Evolutionary conservation across 495 filamentous ascomycete species (phyloP), one percentile per base, ranked within the genome.

Genomic region (Podospora appendiculata): DNA sequence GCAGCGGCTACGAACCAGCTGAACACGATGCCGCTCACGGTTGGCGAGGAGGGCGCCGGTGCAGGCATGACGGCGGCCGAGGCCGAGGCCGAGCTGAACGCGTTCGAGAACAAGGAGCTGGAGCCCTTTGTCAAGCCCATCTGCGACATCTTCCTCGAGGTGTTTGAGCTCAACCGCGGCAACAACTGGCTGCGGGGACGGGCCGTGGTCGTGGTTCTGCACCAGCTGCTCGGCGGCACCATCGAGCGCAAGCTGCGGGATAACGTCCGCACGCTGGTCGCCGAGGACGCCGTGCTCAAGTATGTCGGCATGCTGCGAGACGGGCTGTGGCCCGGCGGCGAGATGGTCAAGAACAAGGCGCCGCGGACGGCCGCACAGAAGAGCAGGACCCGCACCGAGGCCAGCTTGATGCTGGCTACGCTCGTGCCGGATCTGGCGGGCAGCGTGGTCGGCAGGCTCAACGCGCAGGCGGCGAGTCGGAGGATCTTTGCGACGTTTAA

Each of bases 51-150:
- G 38, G 70, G 70, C 13, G 68, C 73, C n/a, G 43, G 25, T 5
- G 25, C 25, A 25, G 80, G 80, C 8, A 73, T 85, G 47, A 84
- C 84, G 11, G 81, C 84, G 1, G 89, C 88, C 3, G 94, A 99
- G 71, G 92, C 92, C 2, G 90, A 97, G 66, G 90, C 90, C 0
- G 94, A 99, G 67, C 75, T 99, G 18, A 88, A 87, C 43, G 94
- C 94, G 6, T 97, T 95, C 57, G 93, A 96, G 61, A 82, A 89
- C 55, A 45, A 85, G 52, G 89, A 95, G 58, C 74, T 89, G 0
- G 89, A 95, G 62, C 94, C 94, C 7, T 96, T 99, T 66, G 90
- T 99, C 56, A 97, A 95, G 62, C 94, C 94, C 8, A 95, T 99
- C 56, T 96, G 90, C 67, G 93, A 99, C 66, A 80, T 97, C 48